Percentiles rank a stretch among this genome's conserved stretches.
phyloP scores from a whole-genome alignment of 2,329 filamentous ascomycete genomes.

The Beauveria medogensis region DNA sequence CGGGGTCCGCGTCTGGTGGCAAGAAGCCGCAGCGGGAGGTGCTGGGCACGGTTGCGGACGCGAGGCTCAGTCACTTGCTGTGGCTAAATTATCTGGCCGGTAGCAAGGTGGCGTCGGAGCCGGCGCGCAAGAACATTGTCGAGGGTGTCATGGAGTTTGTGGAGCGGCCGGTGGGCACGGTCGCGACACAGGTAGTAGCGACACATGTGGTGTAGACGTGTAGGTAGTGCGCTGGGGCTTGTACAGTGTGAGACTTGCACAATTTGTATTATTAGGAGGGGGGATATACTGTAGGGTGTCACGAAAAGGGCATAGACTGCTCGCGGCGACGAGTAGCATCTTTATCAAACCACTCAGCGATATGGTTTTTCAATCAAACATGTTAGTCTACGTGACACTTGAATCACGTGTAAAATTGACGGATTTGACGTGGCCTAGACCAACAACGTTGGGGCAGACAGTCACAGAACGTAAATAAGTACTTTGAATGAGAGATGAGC shows the following conservation, averaged over 20 bases:
- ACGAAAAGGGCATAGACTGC: background rate
- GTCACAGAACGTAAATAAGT: too few relatives aligned
- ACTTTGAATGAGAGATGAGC: too few relatives aligned
- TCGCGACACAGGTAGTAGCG: constrained; percentile 71
- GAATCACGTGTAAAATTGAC: background rate
- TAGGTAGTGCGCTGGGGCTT: background rate
- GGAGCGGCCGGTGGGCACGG: constrained; percentile 77
- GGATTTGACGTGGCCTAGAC: too few relatives aligned
- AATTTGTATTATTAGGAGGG: constrained; percentile 1
- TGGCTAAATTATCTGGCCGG: constrained; percentile 91
- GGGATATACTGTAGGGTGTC: background rate
- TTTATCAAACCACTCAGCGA: background rate
- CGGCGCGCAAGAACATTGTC: constrained; percentile 71
- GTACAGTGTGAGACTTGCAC: background rate
- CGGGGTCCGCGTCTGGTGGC: constrained; percentile 46
- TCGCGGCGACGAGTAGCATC: background rate
- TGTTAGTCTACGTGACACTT: background rate
- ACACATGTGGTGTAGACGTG: constrained; percentile 54
- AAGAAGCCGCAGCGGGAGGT: constrained; percentile 37
- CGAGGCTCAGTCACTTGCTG: constrained; percentile 69
- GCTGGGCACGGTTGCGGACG: constrained; percentile 68
- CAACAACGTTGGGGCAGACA: too few relatives aligned
- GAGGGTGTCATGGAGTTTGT: constrained; percentile 84
- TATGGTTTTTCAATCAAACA: background rate
- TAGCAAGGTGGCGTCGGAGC: constrained; percentile 77